phyloP scores from a whole-genome alignment of 2,329 filamentous ascomycete species.

The Arthrobotrys iridis region DNA sequence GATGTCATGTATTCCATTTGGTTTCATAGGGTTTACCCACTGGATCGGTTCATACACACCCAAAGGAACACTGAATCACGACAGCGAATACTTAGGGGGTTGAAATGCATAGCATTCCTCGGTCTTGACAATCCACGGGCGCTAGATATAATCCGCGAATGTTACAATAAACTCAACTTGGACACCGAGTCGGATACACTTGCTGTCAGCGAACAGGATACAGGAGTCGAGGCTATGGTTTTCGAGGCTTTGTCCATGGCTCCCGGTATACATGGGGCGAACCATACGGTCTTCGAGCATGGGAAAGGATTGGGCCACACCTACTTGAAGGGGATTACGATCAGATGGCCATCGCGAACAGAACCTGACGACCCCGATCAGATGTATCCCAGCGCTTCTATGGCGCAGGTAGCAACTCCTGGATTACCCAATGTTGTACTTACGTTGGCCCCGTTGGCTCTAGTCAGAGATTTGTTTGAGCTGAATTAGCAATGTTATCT shows the following conservation, averaged over 20 bases:
- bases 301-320: background rate
- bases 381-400: too few species aligned
- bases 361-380: too few species aligned
- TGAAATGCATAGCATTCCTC: constrained; percentile 7
- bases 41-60: background rate
- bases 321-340: background rate
- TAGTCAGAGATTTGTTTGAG: too few species aligned
- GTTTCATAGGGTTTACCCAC: background rate
- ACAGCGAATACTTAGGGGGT: background rate
- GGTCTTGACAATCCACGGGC: constrained; percentile 3
- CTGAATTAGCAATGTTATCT: too few species aligned
- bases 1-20: background rate
- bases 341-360: too few species aligned
- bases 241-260: background rate
- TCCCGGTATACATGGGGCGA: background rate
- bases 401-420: background rate
- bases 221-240: background rate
- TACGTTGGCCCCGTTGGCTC: too few species aligned
- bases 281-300: background rate
- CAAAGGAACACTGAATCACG: background rate
- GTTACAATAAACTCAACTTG: background rate
- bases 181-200: background rate
- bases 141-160: background rate
- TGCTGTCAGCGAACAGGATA: background rate
- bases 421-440: too few species aligned